Percentiles rank a stretch among this genome's conserved stretches.
phyloP scores from a whole-genome alignment of 2,329 filamentous ascomycete species.

The Allantophomopsis lycopodina region DNA sequence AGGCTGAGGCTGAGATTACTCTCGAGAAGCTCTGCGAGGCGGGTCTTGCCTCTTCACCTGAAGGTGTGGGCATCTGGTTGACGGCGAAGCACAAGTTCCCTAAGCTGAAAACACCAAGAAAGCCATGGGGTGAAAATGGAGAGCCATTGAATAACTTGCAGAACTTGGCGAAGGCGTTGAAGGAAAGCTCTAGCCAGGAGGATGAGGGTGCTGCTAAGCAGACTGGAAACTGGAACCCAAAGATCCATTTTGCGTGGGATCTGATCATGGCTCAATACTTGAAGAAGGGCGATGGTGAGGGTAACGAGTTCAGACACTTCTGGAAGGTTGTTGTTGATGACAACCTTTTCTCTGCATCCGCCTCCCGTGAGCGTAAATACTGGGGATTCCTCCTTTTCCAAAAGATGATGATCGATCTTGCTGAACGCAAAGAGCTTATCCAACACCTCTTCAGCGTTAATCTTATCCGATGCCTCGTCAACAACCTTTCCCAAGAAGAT shows the following conservation, averaged over 20 bases:
- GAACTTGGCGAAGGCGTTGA: constrained; percentile 63
- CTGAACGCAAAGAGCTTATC: constrained; percentile 32
- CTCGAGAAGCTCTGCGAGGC: constrained; percentile 47
- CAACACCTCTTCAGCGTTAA: constrained; percentile 67
- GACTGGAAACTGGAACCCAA: constrained; percentile 65
- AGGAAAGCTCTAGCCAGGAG: constrained; percentile 49
- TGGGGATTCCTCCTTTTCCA: constrained; percentile 83
- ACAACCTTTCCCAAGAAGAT: constrained; percentile 66
- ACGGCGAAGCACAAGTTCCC: constrained; percentile 51
- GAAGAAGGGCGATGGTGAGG: constrained; percentile 13
- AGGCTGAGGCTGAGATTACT: constrained; percentile 41
- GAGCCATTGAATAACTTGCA: constrained; percentile 63
- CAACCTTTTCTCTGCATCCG: constrained; percentile 66
- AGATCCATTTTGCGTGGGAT: constrained; percentile 81
- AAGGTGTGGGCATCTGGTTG: constrained; percentile 84
- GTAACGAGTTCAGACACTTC: constrained; percentile 52
- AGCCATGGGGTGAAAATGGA: constrained; percentile 54
- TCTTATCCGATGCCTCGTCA: constrained; percentile 67
- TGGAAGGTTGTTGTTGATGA: constrained; percentile 78
- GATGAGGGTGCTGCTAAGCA: constrained; percentile 23
- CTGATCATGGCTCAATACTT: constrained; percentile 49
- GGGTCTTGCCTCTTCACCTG: constrained; percentile 65
- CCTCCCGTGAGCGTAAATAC: constrained; percentile 81
- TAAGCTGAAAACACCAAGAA: constrained; percentile 46
- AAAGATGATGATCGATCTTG: constrained; percentile 48